A percentile compares a stretch with the other conserved stretches of the same genome.
phyloP scores from a whole-genome alignment of 306 rosid genomes.

The Quercus alba region DNA sequence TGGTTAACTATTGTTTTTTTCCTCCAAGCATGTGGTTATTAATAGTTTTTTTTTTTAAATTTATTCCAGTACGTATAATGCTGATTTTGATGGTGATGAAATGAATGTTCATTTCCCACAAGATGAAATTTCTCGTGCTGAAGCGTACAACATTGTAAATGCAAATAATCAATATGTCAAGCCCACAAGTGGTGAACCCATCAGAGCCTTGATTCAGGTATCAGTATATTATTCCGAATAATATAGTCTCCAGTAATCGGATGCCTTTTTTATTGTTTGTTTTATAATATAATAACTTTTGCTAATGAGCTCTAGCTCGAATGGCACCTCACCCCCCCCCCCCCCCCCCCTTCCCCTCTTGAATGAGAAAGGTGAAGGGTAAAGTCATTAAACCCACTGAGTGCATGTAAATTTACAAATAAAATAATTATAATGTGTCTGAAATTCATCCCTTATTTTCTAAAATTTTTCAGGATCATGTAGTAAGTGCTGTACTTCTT shows the following conservation, averaged over 20 bases:
- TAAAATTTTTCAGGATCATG: conserved; percentile 66
- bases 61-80: conserved; percentile 78
- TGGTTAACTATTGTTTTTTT: not conserved
- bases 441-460: not conserved
- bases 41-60: not conserved
- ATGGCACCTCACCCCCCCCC: too few species aligned
- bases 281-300: too few species aligned
- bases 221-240: conserved; percentile 2
- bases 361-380: too few species aligned
- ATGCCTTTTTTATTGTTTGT: not conserved
- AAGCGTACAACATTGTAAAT: conserved; percentile 91
- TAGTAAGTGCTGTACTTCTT: conserved; percentile 89
- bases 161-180: conserved; percentile 96
- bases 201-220: conserved; percentile 95
- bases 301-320: too few species aligned
- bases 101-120: conserved; percentile 98
- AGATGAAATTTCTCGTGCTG: conserved; percentile 96
- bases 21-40: conserved; percentile 11
- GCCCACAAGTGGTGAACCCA: conserved; percentile 97
- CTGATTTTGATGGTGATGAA: conserved; percentile 98
- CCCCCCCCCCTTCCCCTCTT: rapidly evolving
- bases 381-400: too few species aligned
- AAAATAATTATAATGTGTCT: not conserved
- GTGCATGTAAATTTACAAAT: too few species aligned
- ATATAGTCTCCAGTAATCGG: not conserved